Base-by-base conservation (phyloP, 176 grass and related monocot genomes). In the Echinochloa phyllopogon region DNA sequence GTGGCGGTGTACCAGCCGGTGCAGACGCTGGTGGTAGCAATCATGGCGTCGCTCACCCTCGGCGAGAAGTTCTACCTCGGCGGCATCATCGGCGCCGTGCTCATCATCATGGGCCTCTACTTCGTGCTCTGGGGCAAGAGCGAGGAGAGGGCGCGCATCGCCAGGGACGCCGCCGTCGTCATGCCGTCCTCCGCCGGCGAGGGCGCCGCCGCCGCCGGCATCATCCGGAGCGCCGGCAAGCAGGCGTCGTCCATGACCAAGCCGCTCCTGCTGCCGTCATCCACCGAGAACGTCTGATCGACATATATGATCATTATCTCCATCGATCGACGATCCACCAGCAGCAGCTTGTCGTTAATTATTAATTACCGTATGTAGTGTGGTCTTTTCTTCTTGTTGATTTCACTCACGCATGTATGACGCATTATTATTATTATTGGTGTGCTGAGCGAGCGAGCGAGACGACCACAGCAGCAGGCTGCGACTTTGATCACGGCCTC, bases 1-100 rank as follows among this genome's bases (percentile, higher is more conserved):
- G 96, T 99, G 62, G 96, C 96, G 1, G 96, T 99, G 74, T 99
- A 99, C 81, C 96, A 99, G 84, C 96, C 96, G 1, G 96, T 99
- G 6, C 94, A 99, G 83, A 99, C 96, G 21, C 87, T 99, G 2
- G 96, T 99, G 33, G 96, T 99, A 1, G 96, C 96, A 42, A 92
- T 99, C 91, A 89, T 88, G 93, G 91, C 96, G 37, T 94, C 96
- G 40, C 61, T 94, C 42, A 91, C 95, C 68, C 85, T 97, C 0
- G 88, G 92, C 39, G 92, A 94, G 74, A 85, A 92, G 77, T 97
- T 94, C 94, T 97, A 94, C 85, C 92, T 97, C 6, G 92, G 97
- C 17, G 96, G 96, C n/a, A 72, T 98, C 80, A 94, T 98, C 70
- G 96, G 96, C 58, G 96, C 96, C 61, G 70, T 85, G 21, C 53